Base-by-base conservation (phyloP, 441 rosid species). In the Corymbia calophylla region DNA sequence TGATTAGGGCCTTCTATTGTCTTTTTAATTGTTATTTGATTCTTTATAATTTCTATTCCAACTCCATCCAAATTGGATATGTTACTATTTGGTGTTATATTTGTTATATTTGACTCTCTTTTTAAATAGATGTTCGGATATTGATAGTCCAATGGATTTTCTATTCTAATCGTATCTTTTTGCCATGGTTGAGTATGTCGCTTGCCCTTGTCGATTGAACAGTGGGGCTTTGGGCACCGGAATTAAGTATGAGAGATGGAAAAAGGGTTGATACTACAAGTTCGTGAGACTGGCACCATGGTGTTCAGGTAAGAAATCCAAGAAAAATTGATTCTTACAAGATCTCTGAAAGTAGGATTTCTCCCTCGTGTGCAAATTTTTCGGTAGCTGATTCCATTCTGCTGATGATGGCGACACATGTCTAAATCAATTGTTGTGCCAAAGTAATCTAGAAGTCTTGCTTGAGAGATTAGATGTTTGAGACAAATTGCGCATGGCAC, bases 231-330 rank as follows among this genome's bases (percentile, higher is more conserved):
- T 62, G 8, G 68, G n/a, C 0, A 62, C 13, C 18, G n/a, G 32
- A 62, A 17, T 62, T 62, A 0, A 62, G 68, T 29, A 13, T 0
- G 68, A 27, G 32, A 13, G 32, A 29, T 29, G 18, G 32, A 62
- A 62, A 56, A 62, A 29, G 68, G 68, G 32, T 13, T 29, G 68
- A 62, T 29, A 62, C 2, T 27, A 0, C 31, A 5, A 27, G 2
- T 29, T 27, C 2, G 2, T 60, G 68, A 32, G 32, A 62, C 0
- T 29, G 0, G 68, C 7, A 29, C 32, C 68, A 62, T 0, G 17
- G 0, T 62, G 4, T 0, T 29, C 32, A 0, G 29, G 32, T 17
- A 29, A 62, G 68, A 13, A 29, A 29, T 62, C 18, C 32, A 6
- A 7, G 31, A 62, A 12, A 62, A 62, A 8, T 8, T 62, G 32